A percentile compares a stretch with the other conserved stretches of the same genome.
Conservation (phyloP, 116 monocot species). For the Posidonia oceanica region DNA sequence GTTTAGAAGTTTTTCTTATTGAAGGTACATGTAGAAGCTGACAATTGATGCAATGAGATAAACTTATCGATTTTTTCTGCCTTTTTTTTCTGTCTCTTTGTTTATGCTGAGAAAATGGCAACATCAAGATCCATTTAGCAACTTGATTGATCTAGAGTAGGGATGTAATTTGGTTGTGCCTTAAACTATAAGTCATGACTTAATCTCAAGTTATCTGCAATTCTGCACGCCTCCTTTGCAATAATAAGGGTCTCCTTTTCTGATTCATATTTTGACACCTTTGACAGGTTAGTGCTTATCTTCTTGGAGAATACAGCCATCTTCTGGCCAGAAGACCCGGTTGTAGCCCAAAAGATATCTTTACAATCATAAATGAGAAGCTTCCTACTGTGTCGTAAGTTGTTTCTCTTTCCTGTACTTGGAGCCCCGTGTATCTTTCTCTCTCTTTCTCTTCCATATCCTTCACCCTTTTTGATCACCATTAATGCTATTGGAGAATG, state of each 20-base stretch:
- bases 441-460: not conserved
- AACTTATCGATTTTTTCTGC: too few species aligned
- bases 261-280: not conserved
- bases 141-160: too few species aligned
- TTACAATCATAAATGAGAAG: conserved; percentile 81
- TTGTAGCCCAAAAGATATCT: conserved; percentile 92
- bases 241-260: not conserved
- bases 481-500: not conserved
- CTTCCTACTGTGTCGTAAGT: conserved; percentile 95
- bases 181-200: too few species aligned
- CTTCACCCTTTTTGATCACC: not conserved
- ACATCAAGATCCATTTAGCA: too few species aligned
- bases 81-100: too few species aligned
- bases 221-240: too few species aligned
- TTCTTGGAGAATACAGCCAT: conserved; percentile 97
- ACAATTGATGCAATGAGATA: too few species aligned
- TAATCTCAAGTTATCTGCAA: too few species aligned
- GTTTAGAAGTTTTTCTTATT: too few species aligned
- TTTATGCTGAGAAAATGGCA: too few species aligned
- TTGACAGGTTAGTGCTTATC: conserved; percentile 89
- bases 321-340: conserved; percentile 94
- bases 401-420: not conserved
- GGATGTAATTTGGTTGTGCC: too few species aligned
- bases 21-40: too few species aligned
- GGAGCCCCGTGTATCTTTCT: not conserved